Base-by-base conservation (phyloP, 208 protist species). In the Trypanosoma cruzi region DNA sequence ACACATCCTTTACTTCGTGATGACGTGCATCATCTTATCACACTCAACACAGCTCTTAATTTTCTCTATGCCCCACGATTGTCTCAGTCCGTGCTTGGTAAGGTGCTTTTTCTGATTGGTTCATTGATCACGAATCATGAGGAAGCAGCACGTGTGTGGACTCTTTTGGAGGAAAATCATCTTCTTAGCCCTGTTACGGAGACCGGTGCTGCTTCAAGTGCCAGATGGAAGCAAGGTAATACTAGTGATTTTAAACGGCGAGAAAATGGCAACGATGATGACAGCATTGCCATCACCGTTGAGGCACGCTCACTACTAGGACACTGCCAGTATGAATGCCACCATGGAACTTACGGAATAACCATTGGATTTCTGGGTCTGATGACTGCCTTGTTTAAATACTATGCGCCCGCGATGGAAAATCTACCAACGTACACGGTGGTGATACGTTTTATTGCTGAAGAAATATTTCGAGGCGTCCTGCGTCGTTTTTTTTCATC, bases 341-440 rank as follows among this genome's bases (percentile, higher is more conserved):
- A 82, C 28, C 61, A 83, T 4, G 88, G 81, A 56, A 79, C 66
- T 18, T 96, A 90, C 70, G 73, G 80, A 71, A 92, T 96, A 59
- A 92, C 87, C 6, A 80, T 88, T 48, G 90, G 90, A 7, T 89
- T 93, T 63, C 77, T 96, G 10, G 73, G 89, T 78, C 79, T 96
- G 37, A 78, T 92, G 44, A 76, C 89, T 34, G 77, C 85, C 24
- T 78, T 96, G 48, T 82, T 92, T 55, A 82, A 83, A 56, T 71
- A 88, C 64, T 79, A 86, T 64, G 55, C 70, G 29, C 83, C 86
- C 1, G 56, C 71, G 16, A 82, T 81, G 56, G 65, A 70, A 16
- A 65, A 73, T 36, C 55, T 88, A 28, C 63, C 76, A 49, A 79
- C 76, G n/a, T 93, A 92, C 70, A 78, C 70, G 22, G 74, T 75